A percentile compares a stretch with the other conserved stretches of the same genome.
These are phyloP conservation scores for Penicillium pulvis DNA, from an alignment of 495 filamentous ascomycete genomes.

Conservation along the genomic window DNA sequence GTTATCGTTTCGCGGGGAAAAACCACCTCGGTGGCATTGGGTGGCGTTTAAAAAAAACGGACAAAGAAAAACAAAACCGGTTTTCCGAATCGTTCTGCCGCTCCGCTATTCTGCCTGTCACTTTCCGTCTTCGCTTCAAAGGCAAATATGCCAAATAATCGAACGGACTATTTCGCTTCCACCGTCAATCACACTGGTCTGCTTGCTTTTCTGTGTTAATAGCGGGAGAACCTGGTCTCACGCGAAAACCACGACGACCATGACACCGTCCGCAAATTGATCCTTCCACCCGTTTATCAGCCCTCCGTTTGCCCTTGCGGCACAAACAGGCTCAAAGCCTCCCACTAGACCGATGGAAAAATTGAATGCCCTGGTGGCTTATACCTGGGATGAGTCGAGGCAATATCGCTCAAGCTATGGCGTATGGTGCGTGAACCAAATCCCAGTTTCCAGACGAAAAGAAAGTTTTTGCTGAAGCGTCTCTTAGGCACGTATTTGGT, in stretches of 20 bases:
- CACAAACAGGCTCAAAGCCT: background rate
- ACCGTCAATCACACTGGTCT: too few relatives aligned
- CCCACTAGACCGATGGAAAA: background rate
- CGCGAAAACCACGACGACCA: background rate
- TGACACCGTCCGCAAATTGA: background rate
- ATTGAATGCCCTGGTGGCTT: slow-evolving; percentile 1
- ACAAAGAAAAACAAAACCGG: background rate
- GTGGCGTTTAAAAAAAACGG: background rate
- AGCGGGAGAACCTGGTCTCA: background rate
- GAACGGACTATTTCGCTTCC: background rate
- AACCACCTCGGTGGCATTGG: too few relatives aligned
- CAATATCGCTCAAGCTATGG: slow-evolving; percentile 13
- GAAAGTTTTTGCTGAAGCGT: background rate
- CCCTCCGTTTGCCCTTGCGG: background rate
- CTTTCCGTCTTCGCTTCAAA: too few relatives aligned
- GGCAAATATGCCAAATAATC: background rate
- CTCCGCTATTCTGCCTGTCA: background rate
- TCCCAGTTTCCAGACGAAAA: background rate
- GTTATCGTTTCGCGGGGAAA: background rate
- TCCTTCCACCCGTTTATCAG: background rate
- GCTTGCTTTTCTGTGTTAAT: background rate
- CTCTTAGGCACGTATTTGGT: background rate
- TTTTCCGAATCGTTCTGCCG: background rate
- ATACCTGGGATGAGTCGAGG: slow-evolving; percentile 9
- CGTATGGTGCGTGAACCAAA: slow-evolving; percentile 5